Base-by-base conservation (phyloP, 441 rosid genomes). In the Kokia cookei region DNA sequence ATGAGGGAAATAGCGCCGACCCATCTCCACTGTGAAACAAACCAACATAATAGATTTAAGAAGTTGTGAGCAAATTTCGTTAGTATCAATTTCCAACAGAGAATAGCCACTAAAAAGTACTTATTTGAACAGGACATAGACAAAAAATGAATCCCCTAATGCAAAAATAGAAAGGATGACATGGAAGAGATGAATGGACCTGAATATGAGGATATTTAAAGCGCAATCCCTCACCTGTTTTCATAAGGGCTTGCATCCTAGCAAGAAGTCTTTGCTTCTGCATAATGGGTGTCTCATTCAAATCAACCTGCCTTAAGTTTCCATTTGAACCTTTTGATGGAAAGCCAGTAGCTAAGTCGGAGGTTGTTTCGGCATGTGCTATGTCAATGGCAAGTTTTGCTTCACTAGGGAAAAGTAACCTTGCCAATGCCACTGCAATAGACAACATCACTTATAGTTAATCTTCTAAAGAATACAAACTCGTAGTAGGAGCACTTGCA, bases 361-460 rank as follows among this genome's bases (percentile, higher is more conserved):
- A 75, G 26, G 94, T 85, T 74, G 87, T 90, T 82, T 86, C 89
- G 64, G 91, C 91, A 79, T 90, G 79, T 17, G 92, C 99, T 75
- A 85, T 86, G 78, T 93, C 92, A 97, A 95, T 91, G 55, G 96
- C 99, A 65, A 95, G 81, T 87, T 90, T 88, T 27, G 98, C 98
- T 87, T 95, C 98, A 43, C 90, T 69, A n/a, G 98, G 99, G 77
- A 95, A 95, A 69, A 95, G 78, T 57, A 89, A 73, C 69, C 87
- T 84, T 45, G 99, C 97, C 79, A 95, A 91, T 74, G 94, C 96
- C 82, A 95, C 98, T 95, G 85, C 76, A 55, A 76, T 15, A 45
- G 1, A 79, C 42, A 79, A 54, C 27, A 71, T 4, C 70, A 50
- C 26, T 65, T 53, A 51, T 70, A 63, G 70, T 37, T 70, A 51